A percentile compares a stretch with the other conserved stretches of the same genome.
Conservation (phyloP, 2,329 filamentous ascomycete species). For the Gnomoniopsis sp. region DNA sequence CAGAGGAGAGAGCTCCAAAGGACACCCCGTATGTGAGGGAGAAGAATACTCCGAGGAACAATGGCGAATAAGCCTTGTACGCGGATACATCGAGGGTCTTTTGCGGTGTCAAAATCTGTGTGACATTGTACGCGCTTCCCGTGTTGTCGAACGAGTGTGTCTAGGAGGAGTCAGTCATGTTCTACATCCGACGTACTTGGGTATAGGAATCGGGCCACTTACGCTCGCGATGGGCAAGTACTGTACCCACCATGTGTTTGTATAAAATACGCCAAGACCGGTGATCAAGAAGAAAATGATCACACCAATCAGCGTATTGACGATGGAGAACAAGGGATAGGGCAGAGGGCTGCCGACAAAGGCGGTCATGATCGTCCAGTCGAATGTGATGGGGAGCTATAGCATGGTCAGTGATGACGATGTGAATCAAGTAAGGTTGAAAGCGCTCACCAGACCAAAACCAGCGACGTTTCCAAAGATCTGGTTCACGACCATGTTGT, state of each 20-base stretch:
- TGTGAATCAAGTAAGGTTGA: background rate
- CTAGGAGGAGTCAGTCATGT: background rate
- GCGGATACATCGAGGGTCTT: conserved; percentile 9
- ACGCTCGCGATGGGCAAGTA: conserved; percentile 14
- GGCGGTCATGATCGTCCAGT: conserved; percentile 15
- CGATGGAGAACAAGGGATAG: conserved; percentile 10
- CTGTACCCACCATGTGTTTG: conserved; percentile 10
- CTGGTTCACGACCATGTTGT: conserved; percentile 13
- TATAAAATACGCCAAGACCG: conserved; percentile 12
- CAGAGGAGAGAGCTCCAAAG: conserved; percentile 7
- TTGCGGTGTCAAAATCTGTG: conserved; percentile 5
- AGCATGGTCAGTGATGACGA: background rate
- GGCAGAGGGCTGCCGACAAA: conserved; percentile 13
- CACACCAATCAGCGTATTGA: conserved; percentile 10
- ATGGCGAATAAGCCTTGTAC: conserved; percentile 13
- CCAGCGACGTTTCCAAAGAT: conserved; percentile 13
- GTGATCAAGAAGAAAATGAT: conserved; percentile 12
- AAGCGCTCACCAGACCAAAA: conserved; percentile 8
- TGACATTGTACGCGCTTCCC: background rate
- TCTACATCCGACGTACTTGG: background rate
- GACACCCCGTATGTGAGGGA: conserved; percentile 14
- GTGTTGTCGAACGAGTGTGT: conserved; percentile 15
- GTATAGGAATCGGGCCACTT: background rate
- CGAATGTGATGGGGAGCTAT: conserved; percentile 15
- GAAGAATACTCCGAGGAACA: conserved; percentile 11